These are phyloP conservation scores for Pestalotiopsis sp. DNA, from an alignment of 2,329 filamentous ascomycete genomes.

Conservation along the genomic window DNA sequence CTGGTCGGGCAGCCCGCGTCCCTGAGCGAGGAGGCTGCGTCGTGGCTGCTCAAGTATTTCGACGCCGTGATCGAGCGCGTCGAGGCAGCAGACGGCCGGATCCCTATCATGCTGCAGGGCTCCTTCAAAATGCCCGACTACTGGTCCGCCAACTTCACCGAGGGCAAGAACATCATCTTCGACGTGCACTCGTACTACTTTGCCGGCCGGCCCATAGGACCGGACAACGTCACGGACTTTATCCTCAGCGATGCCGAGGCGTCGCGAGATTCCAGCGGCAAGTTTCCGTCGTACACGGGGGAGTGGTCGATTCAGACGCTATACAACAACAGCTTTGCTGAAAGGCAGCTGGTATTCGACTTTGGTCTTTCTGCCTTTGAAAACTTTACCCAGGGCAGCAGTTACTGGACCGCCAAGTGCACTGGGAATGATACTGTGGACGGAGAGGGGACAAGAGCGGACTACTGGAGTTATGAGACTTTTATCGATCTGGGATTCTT, in stretches of 20 bases:
- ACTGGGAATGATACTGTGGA: slow-evolving; percentile 13
- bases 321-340: slow-evolving; percentile 33
- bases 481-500: slow-evolving; percentile 4
- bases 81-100: slow-evolving; percentile 27
- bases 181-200: slow-evolving; percentile 35
- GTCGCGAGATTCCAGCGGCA: slow-evolving; percentile 13
- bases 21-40: slow-evolving; percentile 30
- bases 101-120: slow-evolving; percentile 37
- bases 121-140: slow-evolving; percentile 27
- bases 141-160: slow-evolving; percentile 30
- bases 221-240: not conserved
- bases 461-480: slow-evolving; percentile 15
- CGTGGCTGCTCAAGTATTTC: slow-evolving; percentile 37
- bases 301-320: slow-evolving; percentile 37
- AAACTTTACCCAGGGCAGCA: slow-evolving; percentile 33
- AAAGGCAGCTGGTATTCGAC: slow-evolving; percentile 31
- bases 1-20: slow-evolving; percentile 34
- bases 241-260: slow-evolving; percentile 1
- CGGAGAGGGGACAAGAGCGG: slow-evolving; percentile 17
- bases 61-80: slow-evolving; percentile 29
- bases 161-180: slow-evolving; percentile 31
- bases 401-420: slow-evolving; percentile 32
- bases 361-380: slow-evolving; percentile 35
- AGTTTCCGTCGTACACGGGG: slow-evolving; percentile 37
- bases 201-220: not conserved